Percentiles rank a stretch among this genome's conserved stretches.
Evolutionary conservation across 73 alveolate genomes (phyloP).

Genomic region (Halteria grandinella): DNA sequence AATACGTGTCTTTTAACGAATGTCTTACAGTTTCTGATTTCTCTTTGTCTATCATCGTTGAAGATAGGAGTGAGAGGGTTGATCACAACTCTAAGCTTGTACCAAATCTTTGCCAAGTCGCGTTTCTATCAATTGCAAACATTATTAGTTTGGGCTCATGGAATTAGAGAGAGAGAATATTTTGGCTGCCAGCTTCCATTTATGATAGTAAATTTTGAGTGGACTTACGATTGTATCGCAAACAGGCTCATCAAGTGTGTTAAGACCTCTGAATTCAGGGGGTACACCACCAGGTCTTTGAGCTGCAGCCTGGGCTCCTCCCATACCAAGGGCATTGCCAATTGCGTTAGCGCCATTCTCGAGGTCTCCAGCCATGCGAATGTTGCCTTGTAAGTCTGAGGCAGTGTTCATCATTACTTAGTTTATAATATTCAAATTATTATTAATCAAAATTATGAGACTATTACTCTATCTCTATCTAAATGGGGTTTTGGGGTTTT

Average conservation of each 20-base stretch:
- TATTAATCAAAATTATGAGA: background rate
- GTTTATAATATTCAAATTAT: background rate
- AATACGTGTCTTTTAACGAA: background rate
- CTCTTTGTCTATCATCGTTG: slow-evolving; percentile 78
- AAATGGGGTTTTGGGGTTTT: background rate
- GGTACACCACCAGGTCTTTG: slow-evolving; percentile 32
- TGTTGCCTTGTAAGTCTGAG: background rate
- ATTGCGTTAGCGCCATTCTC: background rate
- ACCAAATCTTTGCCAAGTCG: slow-evolving; percentile 91
- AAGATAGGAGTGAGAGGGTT: slow-evolving; percentile 81
- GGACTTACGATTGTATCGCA: slow-evolving; percentile 84
- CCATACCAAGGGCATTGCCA: too few relatives aligned
- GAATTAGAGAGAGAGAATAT: too few relatives aligned
- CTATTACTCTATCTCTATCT: background rate
- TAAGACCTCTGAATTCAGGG: slow-evolving; percentile 50
- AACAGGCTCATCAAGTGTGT: slow-evolving; percentile 95
- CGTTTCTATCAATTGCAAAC: slow-evolving; percentile 58
- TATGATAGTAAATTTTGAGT: too few relatives aligned
- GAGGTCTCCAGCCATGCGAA: background rate
- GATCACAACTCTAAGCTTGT: slow-evolving; percentile 90
- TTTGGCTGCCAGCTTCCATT: too few relatives aligned
- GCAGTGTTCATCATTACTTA: background rate
- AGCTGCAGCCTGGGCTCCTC: slow-evolving; percentile 11
- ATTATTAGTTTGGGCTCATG: background rate
- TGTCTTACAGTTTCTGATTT: slow-evolving; percentile 90